Base-by-base conservation (phyloP, 225 moss, liverwort and hornwort species). In the Antitrichia curtipendula region DNA sequence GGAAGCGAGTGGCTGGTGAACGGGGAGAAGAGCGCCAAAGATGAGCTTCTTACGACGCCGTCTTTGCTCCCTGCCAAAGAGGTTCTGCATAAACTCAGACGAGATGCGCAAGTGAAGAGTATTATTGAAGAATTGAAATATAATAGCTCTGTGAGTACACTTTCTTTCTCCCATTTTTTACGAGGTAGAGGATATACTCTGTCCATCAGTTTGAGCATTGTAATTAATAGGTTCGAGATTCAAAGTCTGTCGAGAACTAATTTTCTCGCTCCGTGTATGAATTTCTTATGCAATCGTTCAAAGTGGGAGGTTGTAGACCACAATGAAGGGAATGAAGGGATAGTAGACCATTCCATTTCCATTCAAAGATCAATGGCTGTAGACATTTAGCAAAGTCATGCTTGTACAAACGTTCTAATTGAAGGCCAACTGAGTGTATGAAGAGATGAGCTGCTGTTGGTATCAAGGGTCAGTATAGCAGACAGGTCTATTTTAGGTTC, bases 1-100 rank as follows among this genome's bases (percentile, higher is more conserved):
- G 86, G 49, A 70, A 52, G 57, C 64, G 89, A 80, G 70, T 62
- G 84, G 70, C 25, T 71, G 38, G 45, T 74, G 78, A 84, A 90
- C 22, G 58, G 52, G 70, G 86, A 92, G 86, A 84, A 74, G 78
- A 85, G 82, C 82, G 65, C 71, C 16, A 38, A 89, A 65, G 78
- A 81, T 78, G 90, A 53, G 59, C 82, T 73, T 78, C 64, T 80
- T 23, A 68, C 53, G 27, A 70, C 83, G 53, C 86, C 91, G 50
- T 62, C 83, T 76, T 75, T 68, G 58, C 68, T 88, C 36, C 87
- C 92, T 84, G 70, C 86, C 34, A 91, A 86, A 72, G 92, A 89
- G 60, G 59, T 82, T 85, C 56, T 90, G 82, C 85, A 74, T 74
- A 65, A 81, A 70, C 90, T 92, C 52, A 84, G 90, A 87, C 86